Evolutionary conservation across 805 yeast species (phyloP).

Genomic region (Kodamaea kakaduensis): DNA sequence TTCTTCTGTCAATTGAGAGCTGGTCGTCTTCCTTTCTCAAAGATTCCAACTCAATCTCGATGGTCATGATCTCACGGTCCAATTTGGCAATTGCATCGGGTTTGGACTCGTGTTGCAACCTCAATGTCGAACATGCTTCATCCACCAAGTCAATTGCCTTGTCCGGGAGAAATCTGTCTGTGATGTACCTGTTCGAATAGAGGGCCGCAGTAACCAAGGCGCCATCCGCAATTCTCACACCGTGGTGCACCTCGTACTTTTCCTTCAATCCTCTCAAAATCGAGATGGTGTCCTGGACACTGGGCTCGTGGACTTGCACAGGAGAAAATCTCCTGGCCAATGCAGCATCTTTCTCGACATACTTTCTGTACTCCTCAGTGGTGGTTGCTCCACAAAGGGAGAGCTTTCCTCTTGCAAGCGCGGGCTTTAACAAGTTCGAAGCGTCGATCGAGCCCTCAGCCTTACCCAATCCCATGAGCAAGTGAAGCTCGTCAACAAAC

Average conservation of each 20-base stretch:
- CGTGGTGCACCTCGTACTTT: constrained; percentile 94
- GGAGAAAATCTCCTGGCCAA: constrained; percentile 92
- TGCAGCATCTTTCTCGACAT: constrained; percentile 95
- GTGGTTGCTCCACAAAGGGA: constrained; percentile 98
- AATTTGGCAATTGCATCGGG: constrained; percentile 90
- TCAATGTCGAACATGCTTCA: constrained; percentile 92
- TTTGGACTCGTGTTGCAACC: constrained; percentile 94
- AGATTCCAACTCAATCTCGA: constrained; percentile 92
- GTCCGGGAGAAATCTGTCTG: constrained; percentile 89
- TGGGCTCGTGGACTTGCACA: constrained; percentile 80
- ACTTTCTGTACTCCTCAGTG: constrained; percentile 84
- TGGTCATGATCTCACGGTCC: constrained; percentile 87
- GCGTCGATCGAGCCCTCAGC: constrained; percentile 96
- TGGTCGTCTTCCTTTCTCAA: constrained; percentile 89
- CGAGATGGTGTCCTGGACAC: constrained; percentile 85
- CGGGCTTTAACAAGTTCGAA: constrained; percentile 87
- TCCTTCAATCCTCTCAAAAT: constrained; percentile 92
- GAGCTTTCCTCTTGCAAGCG: constrained; percentile 84
- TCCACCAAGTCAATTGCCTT: constrained; percentile 96
- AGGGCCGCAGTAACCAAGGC: constrained; percentile 94
- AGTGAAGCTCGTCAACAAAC: constrained; percentile 88
- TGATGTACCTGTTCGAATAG: constrained; percentile 82
- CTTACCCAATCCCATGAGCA: constrained; percentile 86
- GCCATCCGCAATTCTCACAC: constrained; percentile 88
- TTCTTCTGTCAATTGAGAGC: constrained; percentile 71